Evolutionary conservation across 108 stramenopile species (phyloP).

Genomic region (Pseudonitzschia multistriata): DNA sequence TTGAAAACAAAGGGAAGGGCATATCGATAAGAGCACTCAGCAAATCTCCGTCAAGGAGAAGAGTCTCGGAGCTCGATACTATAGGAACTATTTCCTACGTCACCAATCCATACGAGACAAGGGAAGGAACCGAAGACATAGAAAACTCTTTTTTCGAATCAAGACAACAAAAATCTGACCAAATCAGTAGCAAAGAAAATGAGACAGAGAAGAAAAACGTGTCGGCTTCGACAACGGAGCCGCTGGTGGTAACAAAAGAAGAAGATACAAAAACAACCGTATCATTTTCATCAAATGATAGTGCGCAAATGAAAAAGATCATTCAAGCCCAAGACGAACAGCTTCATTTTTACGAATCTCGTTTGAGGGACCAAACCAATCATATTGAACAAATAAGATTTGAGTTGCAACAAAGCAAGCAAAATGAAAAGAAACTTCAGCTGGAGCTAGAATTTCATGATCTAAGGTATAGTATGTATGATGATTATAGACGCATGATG

Average conservation of each 20-base stretch:
- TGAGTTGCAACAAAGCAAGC: slow-evolving; percentile 17
- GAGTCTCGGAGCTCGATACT: not conserved
- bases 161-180: not conserved
- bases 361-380: not conserved
- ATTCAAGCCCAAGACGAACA: slow-evolving; percentile 10
- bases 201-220: not conserved
- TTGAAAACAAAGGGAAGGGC: not conserved
- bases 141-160: not conserved
- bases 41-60: not conserved
- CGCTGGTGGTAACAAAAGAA: not conserved
- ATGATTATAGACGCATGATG: slow-evolving; percentile 15
- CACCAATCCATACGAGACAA: not conserved
- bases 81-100: not conserved
- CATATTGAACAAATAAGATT: slow-evolving; percentile 10
- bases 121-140: not conserved
- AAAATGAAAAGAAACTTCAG: slow-evolving; percentile 16
- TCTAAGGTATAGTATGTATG: slow-evolving; percentile 11
- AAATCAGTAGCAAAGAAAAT: not conserved
- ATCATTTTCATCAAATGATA: not conserved
- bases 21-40: not conserved
- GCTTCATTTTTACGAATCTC: not conserved
- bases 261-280: not conserved
- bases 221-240: not conserved
- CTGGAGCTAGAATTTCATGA: slow-evolving; percentile 36
- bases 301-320: not conserved